Conservation (phyloP, 2,329 filamentous ascomycete species). For the Alternaria angustiovoidea region DNA sequence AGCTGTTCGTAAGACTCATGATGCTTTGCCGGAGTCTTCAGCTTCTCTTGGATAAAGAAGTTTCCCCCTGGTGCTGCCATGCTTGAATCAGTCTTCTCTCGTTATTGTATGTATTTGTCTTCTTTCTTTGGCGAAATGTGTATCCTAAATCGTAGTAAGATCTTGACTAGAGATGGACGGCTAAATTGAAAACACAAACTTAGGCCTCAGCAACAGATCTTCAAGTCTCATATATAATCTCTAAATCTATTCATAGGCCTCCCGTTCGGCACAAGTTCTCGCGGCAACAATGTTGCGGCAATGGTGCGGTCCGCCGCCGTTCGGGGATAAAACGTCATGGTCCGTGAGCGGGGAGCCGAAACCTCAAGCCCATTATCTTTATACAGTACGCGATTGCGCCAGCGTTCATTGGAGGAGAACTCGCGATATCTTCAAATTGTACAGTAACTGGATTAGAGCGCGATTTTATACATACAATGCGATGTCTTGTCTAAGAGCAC, state of each 20-base stretch:
- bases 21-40: conserved; percentile 53
- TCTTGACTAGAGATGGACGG: not conserved
- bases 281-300: not conserved
- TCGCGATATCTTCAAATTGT: not conserved
- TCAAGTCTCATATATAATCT: not conserved
- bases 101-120: not conserved
- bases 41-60: conserved; percentile 58
- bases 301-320: conserved; percentile 9
- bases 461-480: not conserved
- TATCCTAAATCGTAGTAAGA: not conserved
- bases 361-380: not conserved
- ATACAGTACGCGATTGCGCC: not conserved
- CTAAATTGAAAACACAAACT: not conserved
- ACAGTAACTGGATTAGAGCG: conserved; percentile 38
- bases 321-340: conserved; percentile 3
- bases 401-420: not conserved
- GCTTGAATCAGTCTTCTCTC: conserved; percentile 8
- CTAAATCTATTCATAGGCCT: not conserved
- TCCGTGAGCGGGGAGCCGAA: conserved; percentile 22
- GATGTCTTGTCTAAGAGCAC: conserved; percentile 25
- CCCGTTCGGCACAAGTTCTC: conserved; percentile 1
- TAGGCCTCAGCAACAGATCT: not conserved
- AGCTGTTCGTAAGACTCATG: conserved; percentile 58
- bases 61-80: conserved; percentile 54
- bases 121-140: not conserved